These are phyloP conservation scores for Kwoniella dendrophila DNA, from an alignment of 768 basidiomycete species.

Conservation along the genomic window DNA sequence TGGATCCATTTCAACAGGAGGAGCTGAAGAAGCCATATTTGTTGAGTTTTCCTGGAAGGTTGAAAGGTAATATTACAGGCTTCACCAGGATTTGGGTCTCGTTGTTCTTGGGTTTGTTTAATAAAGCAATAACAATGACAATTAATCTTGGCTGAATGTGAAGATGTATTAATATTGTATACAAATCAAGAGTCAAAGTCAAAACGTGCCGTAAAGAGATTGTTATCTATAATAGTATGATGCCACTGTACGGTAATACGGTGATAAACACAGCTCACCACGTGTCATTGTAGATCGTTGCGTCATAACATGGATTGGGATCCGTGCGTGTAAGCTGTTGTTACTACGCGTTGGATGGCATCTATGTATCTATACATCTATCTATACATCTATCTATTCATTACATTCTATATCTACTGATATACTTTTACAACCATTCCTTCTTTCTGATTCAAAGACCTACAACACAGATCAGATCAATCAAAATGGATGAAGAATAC, in stretches of 20 bases:
- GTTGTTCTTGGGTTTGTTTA: too few species aligned
- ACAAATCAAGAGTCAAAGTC: background rate
- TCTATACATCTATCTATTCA: background rate
- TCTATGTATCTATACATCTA: background rate
- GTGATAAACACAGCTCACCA: background rate
- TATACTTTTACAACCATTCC: background rate
- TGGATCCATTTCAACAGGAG: constrained; percentile 35
- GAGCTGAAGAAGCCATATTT: constrained; percentile 16
- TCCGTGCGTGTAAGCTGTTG: constrained; percentile 14
- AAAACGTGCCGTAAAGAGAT: constrained; percentile 3
- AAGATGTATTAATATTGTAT: background rate
- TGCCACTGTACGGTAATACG: constrained; percentile 14
- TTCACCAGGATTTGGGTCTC: too few species aligned
- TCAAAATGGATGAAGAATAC: constrained; percentile 96
- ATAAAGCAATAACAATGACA: too few species aligned
- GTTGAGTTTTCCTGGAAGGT: background rate
- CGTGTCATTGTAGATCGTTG: constrained; percentile 12
- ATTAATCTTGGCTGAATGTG: too few species aligned
- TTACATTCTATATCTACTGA: background rate
- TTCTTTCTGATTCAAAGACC: background rate
- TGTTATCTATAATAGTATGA: background rate
- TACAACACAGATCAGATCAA: constrained; percentile 4
- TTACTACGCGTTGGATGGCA: background rate
- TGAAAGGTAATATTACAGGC: too few species aligned
- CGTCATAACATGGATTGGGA: constrained; percentile 6